phyloP scores from a whole-genome alignment of 495 filamentous ascomycete genomes.

The Penicillium cataractarum region DNA sequence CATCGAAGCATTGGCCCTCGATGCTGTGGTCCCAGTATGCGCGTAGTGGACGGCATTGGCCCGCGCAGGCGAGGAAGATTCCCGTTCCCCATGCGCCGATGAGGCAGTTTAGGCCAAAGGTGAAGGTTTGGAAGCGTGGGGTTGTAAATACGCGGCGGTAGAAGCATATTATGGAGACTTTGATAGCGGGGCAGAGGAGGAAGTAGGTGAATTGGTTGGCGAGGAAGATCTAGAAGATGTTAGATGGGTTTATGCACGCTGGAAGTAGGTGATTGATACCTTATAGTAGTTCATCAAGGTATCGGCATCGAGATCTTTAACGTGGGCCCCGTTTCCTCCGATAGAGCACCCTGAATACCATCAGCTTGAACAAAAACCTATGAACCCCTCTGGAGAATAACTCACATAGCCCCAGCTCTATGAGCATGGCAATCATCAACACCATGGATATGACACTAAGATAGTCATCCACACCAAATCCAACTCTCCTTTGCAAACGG shows the following conservation, averaged over 20 bases:
- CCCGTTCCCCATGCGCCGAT: slow-evolving; percentile 41
- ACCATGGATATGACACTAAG: slow-evolving; percentile 37
- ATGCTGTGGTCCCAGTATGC: slow-evolving; percentile 47
- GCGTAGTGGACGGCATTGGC: slow-evolving; percentile 46
- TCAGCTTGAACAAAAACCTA: slow-evolving; percentile 9
- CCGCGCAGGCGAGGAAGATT: slow-evolving; percentile 44
- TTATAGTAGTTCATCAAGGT: slow-evolving; percentile 44
- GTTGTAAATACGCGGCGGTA: slow-evolving; percentile 51
- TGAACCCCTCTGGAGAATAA: not conserved
- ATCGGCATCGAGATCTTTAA: slow-evolving; percentile 21
- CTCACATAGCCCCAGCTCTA: slow-evolving; percentile 44
- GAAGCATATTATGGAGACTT: slow-evolving; percentile 52
- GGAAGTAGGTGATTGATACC: too few species aligned
- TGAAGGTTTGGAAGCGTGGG: slow-evolving; percentile 36
- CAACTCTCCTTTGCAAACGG: slow-evolving; percentile 41
- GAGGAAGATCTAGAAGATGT: slow-evolving; percentile 44
- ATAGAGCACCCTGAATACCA: slow-evolving; percentile 39
- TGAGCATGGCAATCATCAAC: slow-evolving; percentile 39
- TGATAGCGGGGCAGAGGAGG: slow-evolving; percentile 44
- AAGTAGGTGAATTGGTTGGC: slow-evolving; percentile 52
- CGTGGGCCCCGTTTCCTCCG: slow-evolving; percentile 41
- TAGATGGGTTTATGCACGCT: slow-evolving; percentile 4
- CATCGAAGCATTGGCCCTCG: slow-evolving; percentile 40
- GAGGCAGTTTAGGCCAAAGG: slow-evolving; percentile 36
- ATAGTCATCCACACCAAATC: slow-evolving; percentile 47